Evolutionary conservation across 1,284 basidiomycete genomes (phyloP).

Genomic region (Cutaneotrichosporon mucoides): DNA sequence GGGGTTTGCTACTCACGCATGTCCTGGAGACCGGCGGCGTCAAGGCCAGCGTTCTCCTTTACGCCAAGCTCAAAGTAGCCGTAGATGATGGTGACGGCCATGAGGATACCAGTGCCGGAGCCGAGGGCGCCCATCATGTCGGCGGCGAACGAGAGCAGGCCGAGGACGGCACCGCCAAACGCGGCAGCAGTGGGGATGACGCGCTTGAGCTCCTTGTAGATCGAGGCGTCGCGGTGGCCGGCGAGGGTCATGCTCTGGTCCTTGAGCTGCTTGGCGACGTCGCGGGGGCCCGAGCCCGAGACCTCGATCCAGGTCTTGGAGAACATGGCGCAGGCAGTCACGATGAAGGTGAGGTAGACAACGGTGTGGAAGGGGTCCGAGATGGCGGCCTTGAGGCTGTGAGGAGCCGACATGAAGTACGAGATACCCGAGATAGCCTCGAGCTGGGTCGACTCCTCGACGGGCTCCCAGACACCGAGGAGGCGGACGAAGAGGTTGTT

Average conservation of each 20-base stretch:
- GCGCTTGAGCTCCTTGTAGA: conserved; percentile 99
- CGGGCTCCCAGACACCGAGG: conserved; percentile 94
- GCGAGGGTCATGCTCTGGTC: conserved; percentile 99
- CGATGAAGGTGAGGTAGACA: conserved; percentile 88
- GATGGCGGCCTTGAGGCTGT: conserved; percentile 79
- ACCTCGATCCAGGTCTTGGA: conserved; percentile 99
- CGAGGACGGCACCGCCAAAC: conserved; percentile 92
- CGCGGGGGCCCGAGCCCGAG: conserved; percentile 88
- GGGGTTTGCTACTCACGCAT: conserved; percentile 10
- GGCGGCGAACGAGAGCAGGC: conserved; percentile 88
- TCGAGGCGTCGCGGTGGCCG: conserved; percentile 90
- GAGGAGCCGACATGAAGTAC: conserved; percentile 97
- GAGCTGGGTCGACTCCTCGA: conserved; percentile 89
- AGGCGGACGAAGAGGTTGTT: conserved; percentile 83
- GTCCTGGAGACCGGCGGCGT: conserved; percentile 51
- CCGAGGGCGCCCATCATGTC: conserved; percentile 95
- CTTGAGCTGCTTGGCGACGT: conserved; percentile 97
- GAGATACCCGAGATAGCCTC: conserved; percentile 86
- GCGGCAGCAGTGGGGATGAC: conserved; percentile 97
- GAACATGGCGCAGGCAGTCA: conserved; percentile 92
- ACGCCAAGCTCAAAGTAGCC: conserved; percentile 60
- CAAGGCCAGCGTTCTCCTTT: conserved; percentile 52
- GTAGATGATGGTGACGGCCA: conserved; percentile 98
- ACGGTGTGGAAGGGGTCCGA: conserved; percentile 90
- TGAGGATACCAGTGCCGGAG: conserved; percentile 93